A percentile compares a stretch with the other conserved stretches of the same genome.
These are phyloP conservation scores for Camellia oleifera DNA, from an alignment of 179 eudicot genomes.

Conservation along the genomic window DNA sequence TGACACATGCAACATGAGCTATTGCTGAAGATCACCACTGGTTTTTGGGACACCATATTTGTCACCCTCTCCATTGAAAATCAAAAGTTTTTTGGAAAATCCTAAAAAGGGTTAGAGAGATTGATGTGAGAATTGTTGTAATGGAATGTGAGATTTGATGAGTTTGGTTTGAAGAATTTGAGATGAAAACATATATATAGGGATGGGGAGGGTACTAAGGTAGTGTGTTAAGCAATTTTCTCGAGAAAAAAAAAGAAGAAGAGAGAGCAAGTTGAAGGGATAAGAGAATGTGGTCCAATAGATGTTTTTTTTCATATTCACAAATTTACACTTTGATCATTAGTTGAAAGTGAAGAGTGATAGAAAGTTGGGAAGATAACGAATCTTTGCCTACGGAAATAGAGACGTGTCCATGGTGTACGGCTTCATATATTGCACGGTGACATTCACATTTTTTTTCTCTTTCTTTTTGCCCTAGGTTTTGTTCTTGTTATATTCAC, in stretches of 20 bases:
- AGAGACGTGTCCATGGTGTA: background rate
- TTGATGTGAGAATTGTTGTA: background rate
- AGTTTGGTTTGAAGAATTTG: slow-evolving; percentile 16
- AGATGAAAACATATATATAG: slow-evolving; percentile 18
- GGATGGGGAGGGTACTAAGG: background rate
- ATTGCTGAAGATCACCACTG: slow-evolving; percentile 35
- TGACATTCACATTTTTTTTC: background rate
- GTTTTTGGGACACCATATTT: slow-evolving; percentile 20
- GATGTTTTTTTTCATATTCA: background rate
- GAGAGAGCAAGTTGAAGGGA: background rate
- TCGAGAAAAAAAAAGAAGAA: background rate
- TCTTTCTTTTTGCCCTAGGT: background rate
- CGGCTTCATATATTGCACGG: slow-evolving; percentile 1
- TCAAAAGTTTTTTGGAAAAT: no score
- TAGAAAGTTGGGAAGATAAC: slow-evolving; percentile 17
- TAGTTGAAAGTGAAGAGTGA: background rate
- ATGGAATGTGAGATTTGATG: background rate
- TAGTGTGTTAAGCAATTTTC: background rate
- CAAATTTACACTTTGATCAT: background rate
- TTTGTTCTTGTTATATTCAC: no score
- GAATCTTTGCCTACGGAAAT: slow-evolving; percentile 24
- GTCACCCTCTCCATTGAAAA: slow-evolving; percentile 19
- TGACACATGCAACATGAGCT: slow-evolving; percentile 27
- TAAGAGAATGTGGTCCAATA: slow-evolving; percentile 6
- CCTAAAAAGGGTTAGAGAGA: background rate